phyloP scores from a whole-genome alignment of 2,329 filamentous ascomycete genomes.

The Trichoderma endophyticum region DNA sequence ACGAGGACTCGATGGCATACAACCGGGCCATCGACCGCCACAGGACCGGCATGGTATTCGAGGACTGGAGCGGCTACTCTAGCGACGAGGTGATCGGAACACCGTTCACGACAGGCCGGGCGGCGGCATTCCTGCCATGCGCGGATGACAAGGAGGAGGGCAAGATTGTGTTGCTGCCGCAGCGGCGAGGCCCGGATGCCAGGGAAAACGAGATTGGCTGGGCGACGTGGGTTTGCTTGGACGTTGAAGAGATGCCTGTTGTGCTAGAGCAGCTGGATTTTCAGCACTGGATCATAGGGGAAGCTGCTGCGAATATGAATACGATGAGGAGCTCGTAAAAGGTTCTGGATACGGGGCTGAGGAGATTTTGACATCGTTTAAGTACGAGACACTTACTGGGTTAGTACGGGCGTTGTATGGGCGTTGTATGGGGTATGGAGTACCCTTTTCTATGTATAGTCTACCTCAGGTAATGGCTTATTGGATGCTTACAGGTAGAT shows the following conservation, averaged over 20 bases:
- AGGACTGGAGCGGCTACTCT: conserved; percentile 24
- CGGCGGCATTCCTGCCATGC: background rate
- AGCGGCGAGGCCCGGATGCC: background rate
- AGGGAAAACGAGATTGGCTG: background rate
- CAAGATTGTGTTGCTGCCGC: background rate
- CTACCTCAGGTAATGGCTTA: background rate
- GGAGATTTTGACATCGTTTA: background rate
- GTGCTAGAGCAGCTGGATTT: background rate
- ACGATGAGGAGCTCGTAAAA: background rate
- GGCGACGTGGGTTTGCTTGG: background rate
- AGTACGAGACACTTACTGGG: background rate
- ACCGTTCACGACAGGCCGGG: background rate
- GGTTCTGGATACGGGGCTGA: background rate
- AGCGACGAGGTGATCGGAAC: conserved; percentile 1
- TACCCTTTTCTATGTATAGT: background rate
- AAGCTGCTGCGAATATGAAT: background rate
- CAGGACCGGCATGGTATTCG: conserved; percentile 21
- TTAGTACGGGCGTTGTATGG: background rate
- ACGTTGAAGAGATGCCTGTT: background rate
- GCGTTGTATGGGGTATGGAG: background rate
- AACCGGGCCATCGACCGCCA: conserved; percentile 18
- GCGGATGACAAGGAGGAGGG: background rate
- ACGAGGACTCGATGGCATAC: background rate
- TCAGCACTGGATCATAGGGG: background rate
- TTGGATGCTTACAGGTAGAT: background rate